These are phyloP conservation scores for Fusarium sp. DNA, from an alignment of 2,329 filamentous ascomycete species.

Conservation along the genomic window DNA sequence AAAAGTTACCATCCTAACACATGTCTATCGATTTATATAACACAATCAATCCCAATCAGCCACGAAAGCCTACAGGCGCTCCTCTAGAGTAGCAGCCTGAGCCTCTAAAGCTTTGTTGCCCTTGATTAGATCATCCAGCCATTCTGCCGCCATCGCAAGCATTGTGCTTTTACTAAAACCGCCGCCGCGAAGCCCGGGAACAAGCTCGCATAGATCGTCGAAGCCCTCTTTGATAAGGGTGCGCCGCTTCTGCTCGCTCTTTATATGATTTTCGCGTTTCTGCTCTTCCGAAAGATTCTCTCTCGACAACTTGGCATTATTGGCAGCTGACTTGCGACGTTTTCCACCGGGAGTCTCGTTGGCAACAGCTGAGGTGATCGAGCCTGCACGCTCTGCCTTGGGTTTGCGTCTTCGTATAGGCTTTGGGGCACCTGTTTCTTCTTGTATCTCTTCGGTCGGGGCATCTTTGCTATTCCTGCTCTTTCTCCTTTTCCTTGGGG, in stretches of 20 bases:
- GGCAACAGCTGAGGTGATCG: constrained; percentile 50
- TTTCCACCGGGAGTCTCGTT: constrained; percentile 56
- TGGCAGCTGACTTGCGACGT: constrained; percentile 62
- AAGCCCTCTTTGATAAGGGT: constrained; percentile 86
- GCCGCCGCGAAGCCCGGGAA: constrained; percentile 78
- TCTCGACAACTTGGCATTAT: constrained; percentile 60
- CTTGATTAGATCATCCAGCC: constrained; percentile 77
- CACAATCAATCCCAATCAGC: neutral
- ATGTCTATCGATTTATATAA: constrained; percentile 30
- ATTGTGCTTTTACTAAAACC: constrained; percentile 87
- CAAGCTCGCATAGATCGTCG: constrained; percentile 79
- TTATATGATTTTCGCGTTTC: constrained; percentile 87
- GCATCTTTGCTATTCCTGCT: constrained; percentile 61
- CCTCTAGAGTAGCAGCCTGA: constrained; percentile 60
- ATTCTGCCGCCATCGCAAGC: constrained; percentile 79
- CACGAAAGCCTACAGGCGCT: constrained; percentile 24
- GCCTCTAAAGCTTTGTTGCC: constrained; percentile 72
- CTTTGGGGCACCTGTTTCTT: constrained; percentile 50
- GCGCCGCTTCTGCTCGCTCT: constrained; percentile 86
- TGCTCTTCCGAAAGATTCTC: constrained; percentile 85
- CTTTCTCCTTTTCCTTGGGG: constrained; percentile 66
- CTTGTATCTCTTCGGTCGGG: constrained; percentile 56
- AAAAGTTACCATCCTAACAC: constrained; percentile 28
- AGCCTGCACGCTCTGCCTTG: constrained; percentile 54
- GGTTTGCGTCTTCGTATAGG: constrained; percentile 61